Evolutionary conservation across 768 basidiomycete genomes (phyloP).

Genomic region (Clavaria fumosa): DNA sequence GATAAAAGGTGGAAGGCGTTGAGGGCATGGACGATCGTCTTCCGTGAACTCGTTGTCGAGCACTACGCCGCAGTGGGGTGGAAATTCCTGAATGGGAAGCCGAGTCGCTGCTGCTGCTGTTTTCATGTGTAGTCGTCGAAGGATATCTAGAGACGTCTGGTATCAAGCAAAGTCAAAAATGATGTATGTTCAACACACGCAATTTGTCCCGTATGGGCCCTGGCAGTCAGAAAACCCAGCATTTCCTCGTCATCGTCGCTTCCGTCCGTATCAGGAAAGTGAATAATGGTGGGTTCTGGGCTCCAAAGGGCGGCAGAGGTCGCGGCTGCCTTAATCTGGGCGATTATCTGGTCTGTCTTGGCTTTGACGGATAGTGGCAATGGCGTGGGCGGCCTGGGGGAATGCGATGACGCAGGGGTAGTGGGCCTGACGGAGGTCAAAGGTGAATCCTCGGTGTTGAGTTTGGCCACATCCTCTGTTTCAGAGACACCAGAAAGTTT

Average conservation of each 20-base stretch:
- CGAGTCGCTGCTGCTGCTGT: too few relatives aligned
- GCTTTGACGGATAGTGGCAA: slow-evolving; percentile 21
- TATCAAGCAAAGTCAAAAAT: too few relatives aligned
- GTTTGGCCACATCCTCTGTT: neutral
- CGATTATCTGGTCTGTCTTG: slow-evolving; percentile 46
- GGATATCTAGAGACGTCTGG: too few relatives aligned
- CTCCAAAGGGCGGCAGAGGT: slow-evolving; percentile 30
- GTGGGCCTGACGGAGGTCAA: slow-evolving; percentile 7
- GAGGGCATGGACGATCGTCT: too few relatives aligned
- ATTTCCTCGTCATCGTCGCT: slow-evolving; percentile 33
- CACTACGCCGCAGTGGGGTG: too few relatives aligned
- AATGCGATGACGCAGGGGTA: slow-evolving; percentile 4
- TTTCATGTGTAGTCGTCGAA: too few relatives aligned
- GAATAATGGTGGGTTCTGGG: slow-evolving; percentile 25
- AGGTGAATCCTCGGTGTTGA: neutral
- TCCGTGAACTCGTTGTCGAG: too few relatives aligned
- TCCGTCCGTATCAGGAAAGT: slow-evolving; percentile 32
- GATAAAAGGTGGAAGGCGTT: too few relatives aligned
- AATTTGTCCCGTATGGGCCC: too few relatives aligned
- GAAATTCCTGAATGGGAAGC: too few relatives aligned
- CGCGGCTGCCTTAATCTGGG: slow-evolving; percentile 48
- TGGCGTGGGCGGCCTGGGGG: slow-evolving; percentile 13
- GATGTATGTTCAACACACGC: too few relatives aligned
- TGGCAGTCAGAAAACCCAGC: too few relatives aligned
- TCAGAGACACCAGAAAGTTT: neutral